Percentiles rank a stretch among this genome's conserved stretches.
These are phyloP conservation scores for Aureoboletus auriporus DNA, from an alignment of 768 basidiomycete genomes.

Conservation along the genomic window DNA sequence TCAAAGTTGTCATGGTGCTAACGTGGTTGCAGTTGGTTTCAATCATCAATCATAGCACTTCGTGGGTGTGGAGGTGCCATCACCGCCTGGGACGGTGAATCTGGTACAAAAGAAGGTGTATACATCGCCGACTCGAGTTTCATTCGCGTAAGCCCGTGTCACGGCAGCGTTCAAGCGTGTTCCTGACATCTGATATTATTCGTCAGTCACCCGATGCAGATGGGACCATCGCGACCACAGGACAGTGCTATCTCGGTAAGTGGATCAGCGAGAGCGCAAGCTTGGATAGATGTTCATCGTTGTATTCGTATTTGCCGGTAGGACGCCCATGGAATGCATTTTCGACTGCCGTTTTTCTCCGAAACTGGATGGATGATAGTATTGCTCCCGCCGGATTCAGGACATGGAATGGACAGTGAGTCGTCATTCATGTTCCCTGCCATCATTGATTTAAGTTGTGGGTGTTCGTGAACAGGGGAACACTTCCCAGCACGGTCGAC, in stretches of 20 bases:
- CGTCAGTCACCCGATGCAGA: constrained; percentile 58
- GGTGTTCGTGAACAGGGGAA: constrained; percentile 39
- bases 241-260: constrained; percentile 49
- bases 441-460: background rate
- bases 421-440: background rate
- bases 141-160: constrained; percentile 39
- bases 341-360: constrained; percentile 50
- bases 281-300: background rate
- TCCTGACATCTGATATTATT: background rate
- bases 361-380: constrained; percentile 56
- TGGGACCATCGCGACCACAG: constrained; percentile 39
- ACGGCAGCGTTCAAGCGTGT: background rate
- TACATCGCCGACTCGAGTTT: constrained; percentile 54
- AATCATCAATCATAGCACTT: constrained; percentile 54
- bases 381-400: constrained; percentile 49
- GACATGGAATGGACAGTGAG: constrained; percentile 32
- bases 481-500: constrained; percentile 50
- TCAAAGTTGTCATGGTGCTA: background rate
- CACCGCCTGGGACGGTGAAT: constrained; percentile 58
- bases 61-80: constrained; percentile 64
- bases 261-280: background rate
- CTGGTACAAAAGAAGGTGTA: constrained; percentile 41
- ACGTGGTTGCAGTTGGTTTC: constrained; percentile 46
- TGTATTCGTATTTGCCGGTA: constrained; percentile 1
- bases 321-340: constrained; percentile 61